Evolutionary conservation across 495 filamentous ascomycete species (phyloP), one percentile per base, ranked within the genome.

Genomic region (Annulohypoxylon nitens): DNA sequence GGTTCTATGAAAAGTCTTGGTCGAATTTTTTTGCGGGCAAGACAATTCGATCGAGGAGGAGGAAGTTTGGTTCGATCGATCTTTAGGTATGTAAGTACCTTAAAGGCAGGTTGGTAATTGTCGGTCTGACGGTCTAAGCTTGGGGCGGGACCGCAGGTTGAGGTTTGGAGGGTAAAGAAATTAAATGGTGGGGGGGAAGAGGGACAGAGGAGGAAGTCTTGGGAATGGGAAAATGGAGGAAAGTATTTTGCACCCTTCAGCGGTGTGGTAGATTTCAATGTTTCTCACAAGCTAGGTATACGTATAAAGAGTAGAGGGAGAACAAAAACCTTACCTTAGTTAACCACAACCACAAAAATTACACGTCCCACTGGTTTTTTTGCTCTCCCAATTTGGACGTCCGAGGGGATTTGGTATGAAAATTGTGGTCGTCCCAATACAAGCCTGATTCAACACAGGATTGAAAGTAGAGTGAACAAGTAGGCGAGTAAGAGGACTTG

Each of bases 191-290:
- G 39, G 36, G 14, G 39, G 12, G 39, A 14, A 2, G 39, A 30
- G 30, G 57, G 23, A 30, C 41, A n/a, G 45, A 61, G 36, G 51
- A 36, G 18, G 57, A 41, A 34, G 9, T 39, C 20, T 23, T 23
- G 20, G 20, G 20, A 23, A 23, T 39, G 39, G 60, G 33, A 50
- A 41, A 67, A 41, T 65, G 63, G 69, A 59, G 66, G 53, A 53
- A 64, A 37, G 54, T 54, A 67, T 63, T 69, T 70, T 70, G 61
- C 58, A 70, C 53, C 43, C 7, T 63, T 58, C 59, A 54, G 67
- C 63, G 67, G 72, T 75, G 67, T 71, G 64, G 18, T 41, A 58
- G 51, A 51, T 36, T 16, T 39, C 48, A 36, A 43, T 34, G 18
- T n/a, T 26, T 37, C 48, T 63, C 25, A 47, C 48, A 16, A 47